phyloP scores from a whole-genome alignment of 2,329 filamentous ascomycete genomes.

The Colletotrichum tabaci region DNA sequence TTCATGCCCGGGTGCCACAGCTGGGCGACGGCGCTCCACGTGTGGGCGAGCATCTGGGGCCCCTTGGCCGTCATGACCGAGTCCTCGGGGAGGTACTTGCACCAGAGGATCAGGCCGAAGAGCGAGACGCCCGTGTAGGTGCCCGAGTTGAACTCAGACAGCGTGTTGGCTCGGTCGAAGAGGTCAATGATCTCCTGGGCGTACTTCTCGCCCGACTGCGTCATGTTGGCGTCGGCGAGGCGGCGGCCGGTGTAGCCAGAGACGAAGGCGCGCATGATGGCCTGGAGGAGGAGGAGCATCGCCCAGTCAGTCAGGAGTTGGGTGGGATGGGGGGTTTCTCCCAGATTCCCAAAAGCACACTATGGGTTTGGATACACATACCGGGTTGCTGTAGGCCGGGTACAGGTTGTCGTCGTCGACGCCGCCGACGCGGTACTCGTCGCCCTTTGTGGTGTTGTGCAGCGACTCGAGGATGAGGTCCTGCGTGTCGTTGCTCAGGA shows the following conservation, averaged over 20 bases:
- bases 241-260: constrained; percentile 71
- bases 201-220: constrained; percentile 67
- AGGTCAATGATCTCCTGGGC: constrained; percentile 70
- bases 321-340: neutral
- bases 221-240: constrained; percentile 72
- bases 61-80: constrained; percentile 69
- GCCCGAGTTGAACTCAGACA: constrained; percentile 75
- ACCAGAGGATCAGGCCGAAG: constrained; percentile 71
- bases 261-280: constrained; percentile 75
- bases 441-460: constrained; percentile 69
- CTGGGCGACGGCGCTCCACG: constrained; percentile 65
- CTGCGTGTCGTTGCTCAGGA: constrained; percentile 56
- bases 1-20: constrained; percentile 72
- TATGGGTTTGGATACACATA: constrained; percentile 41
- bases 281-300: neutral
- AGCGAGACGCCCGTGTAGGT: constrained; percentile 76
- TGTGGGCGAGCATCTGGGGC: constrained; percentile 64
- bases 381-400: constrained; percentile 72
- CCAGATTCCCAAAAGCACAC: neutral
- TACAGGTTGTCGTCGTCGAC: constrained; percentile 74
- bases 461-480: constrained; percentile 67
- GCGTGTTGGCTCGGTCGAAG: constrained; percentile 68
- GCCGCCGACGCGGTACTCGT: constrained; percentile 73
- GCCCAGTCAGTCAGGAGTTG: too few relatives aligned
- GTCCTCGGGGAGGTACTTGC: constrained; percentile 69